These are phyloP conservation scores for Solanum aculeatissimum DNA, from an alignment of 305 asterid genomes.

Conservation along the genomic window DNA sequence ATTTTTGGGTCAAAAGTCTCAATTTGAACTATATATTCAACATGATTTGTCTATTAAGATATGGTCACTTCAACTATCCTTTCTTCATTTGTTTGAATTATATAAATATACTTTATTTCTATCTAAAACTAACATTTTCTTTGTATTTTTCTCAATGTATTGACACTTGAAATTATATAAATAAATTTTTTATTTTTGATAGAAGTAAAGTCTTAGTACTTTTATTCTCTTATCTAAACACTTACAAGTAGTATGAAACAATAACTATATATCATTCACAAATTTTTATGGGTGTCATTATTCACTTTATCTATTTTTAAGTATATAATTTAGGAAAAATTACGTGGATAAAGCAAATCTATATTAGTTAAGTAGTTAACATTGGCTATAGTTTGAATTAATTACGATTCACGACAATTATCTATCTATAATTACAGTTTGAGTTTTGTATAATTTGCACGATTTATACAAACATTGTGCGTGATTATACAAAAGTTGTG, in stretches of 20 bases:
- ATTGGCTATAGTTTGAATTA: too few relatives aligned
- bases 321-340: too few relatives aligned
- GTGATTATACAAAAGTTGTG: too few relatives aligned
- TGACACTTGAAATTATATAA: background rate
- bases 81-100: background rate
- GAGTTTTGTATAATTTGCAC: too few relatives aligned
- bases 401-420: too few relatives aligned
- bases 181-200: background rate
- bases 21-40: background rate
- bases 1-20: background rate
- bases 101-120: background rate
- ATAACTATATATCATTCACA: background rate
- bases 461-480: too few relatives aligned
- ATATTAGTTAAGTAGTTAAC: too few relatives aligned
- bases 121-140: too few relatives aligned
- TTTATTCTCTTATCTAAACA: background rate
- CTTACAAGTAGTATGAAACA: background rate
- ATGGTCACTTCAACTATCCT: background rate
- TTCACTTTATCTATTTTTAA: background rate
- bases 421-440: too few relatives aligned
- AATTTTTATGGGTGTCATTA: background rate
- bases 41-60: background rate
- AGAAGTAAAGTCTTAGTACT: background rate
- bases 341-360: too few relatives aligned
- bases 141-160: too few relatives aligned